Evolutionary conservation across 2,329 filamentous ascomycete genomes (phyloP).

Genomic region (Gaeumannomyces tritici): DNA sequence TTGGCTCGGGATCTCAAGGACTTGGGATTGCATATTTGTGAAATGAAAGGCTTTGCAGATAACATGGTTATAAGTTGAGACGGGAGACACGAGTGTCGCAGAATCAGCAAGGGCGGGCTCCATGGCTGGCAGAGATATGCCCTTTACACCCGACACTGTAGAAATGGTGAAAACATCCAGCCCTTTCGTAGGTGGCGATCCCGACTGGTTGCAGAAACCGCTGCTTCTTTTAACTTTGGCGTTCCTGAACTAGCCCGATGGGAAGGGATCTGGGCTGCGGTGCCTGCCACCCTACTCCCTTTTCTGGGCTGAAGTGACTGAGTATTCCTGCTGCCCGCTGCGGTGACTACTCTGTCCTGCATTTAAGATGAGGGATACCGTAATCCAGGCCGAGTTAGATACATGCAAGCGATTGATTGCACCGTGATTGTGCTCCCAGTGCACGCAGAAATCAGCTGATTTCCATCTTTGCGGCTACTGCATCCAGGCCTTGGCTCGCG

Average conservation of each 20-base stretch:
- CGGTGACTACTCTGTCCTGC: neutral
- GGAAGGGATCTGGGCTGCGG: slow-evolving; percentile 5
- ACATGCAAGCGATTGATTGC: neutral
- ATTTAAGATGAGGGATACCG: neutral
- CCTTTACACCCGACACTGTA: no score
- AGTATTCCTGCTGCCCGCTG: no score
- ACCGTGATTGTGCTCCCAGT: neutral
- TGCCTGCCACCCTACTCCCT: neutral
- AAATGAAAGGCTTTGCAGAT: neutral
- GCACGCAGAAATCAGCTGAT: neutral
- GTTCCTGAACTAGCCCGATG: slow-evolving; percentile 1
- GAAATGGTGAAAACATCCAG: no score
- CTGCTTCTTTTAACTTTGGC: neutral
- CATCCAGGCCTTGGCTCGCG: neutral
- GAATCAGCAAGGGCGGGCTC: no score
- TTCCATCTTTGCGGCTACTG: neutral
- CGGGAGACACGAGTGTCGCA: no score
- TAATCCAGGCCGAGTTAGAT: neutral
- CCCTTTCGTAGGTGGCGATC: neutral
- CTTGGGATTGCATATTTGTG: neutral
- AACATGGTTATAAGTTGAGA: neutral
- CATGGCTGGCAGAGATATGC: no score
- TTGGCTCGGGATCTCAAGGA: neutral
- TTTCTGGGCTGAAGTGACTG: neutral
- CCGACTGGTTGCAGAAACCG: no score